A percentile compares a stretch with the other conserved stretches of the same genome.
phyloP scores from a whole-genome alignment of 2,329 filamentous ascomycete species.

The Epichloe aotearoae region DNA sequence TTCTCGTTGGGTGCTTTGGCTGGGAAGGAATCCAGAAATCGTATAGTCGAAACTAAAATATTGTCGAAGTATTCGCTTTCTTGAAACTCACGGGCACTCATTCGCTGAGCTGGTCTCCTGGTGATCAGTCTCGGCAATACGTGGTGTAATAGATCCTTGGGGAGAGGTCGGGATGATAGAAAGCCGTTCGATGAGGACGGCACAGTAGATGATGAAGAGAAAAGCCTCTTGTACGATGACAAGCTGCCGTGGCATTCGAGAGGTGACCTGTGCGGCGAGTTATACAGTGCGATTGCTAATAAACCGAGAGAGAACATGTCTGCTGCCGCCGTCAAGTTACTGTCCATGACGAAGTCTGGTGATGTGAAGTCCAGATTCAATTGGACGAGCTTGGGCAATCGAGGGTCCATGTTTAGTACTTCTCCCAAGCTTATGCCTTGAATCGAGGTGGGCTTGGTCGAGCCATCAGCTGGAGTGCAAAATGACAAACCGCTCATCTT shows the following conservation, averaged over 20 bases:
- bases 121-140: constrained; percentile 81
- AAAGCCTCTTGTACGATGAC: constrained; percentile 73
- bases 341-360: constrained; percentile 88
- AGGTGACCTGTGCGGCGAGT: constrained; percentile 83
- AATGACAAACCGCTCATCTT: constrained; percentile 94
- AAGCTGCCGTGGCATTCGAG: constrained; percentile 69
- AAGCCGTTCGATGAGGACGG: constrained; percentile 77
- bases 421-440: constrained; percentile 72
- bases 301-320: constrained; percentile 93
- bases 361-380: constrained; percentile 87
- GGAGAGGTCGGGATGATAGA: constrained; percentile 64
- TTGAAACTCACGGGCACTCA: constrained; percentile 85
- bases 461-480: constrained; percentile 66
- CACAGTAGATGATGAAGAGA: constrained; percentile 63
- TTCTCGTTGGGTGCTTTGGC: constrained; percentile 90
- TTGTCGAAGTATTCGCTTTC: constrained; percentile 96
- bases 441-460: constrained; percentile 61
- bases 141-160: constrained; percentile 59
- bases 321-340: constrained; percentile 67
- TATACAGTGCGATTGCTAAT: constrained; percentile 80
- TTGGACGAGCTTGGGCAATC: constrained; percentile 71
- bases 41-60: constrained; percentile 87
- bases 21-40: constrained; percentile 82
- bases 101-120: constrained; percentile 69
- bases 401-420: constrained; percentile 70